Evolutionary conservation across 805 yeast species (phyloP), one percentile per base, ranked within the genome.

Genomic region (Blastobotrys terrestris): DNA sequence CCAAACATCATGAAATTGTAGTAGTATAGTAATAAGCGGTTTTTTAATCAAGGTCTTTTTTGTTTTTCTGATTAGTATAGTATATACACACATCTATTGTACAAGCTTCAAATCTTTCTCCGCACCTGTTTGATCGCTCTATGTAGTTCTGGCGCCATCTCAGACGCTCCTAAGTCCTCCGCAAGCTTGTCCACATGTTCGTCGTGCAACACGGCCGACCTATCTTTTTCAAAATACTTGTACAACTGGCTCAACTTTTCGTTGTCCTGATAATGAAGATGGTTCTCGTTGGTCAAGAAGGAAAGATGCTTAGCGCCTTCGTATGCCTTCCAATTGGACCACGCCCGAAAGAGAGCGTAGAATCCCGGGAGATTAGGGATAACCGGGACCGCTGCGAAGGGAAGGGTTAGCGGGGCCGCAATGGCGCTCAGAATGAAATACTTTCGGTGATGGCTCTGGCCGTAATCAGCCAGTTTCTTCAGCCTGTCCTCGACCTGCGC

Each of bases 311-410:
- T 72, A 3, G 87, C 85, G 0, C 97, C 97, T 43, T 79, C 66
- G 55, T 77, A 72, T 0, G 96, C 96, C 60, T 85, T 85, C 64
- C 83, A 76, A 66, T 92, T 88, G 65, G 96, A 88, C 70, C 89
- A 91, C 16, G 85, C 75, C 55, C 98, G 75, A 65, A 85, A 91
- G 2, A 85, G 75, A 44, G 91, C 68, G 62, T 89, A 92, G 63
- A 92, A 85, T 0, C 96, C 96, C 0, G 98, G 98, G 18, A 91
- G 79, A 61, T 91, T 91, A 18, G 98, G 98, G 2, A 90, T 66
- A n/a, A 91, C 74, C 0, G 98, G 98, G 0, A 92, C 63, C 44
- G 89, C 60, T 0, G 88, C 90, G 44, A 91, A 66, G 1, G 98
- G 98, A 2, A 88, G 60, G 0, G 95, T 81, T 45, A 91, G 57